Base-by-base conservation (phyloP, 1,139 yeast genomes). In the Pichia cactophila region DNA sequence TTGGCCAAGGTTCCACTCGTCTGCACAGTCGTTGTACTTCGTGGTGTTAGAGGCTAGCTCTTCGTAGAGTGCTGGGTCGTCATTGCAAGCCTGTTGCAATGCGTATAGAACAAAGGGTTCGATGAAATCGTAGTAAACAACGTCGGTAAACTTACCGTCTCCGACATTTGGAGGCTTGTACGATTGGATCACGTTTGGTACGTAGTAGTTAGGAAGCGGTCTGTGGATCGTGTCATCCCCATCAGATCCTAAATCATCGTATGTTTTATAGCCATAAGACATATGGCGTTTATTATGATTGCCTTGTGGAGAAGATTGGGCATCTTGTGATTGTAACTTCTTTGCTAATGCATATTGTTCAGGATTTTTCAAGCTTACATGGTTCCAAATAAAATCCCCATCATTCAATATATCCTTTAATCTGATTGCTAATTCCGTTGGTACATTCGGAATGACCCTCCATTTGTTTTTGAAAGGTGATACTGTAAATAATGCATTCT, bases 181-280 rank as follows among this genome's bases (percentile, higher is more conserved):
- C 2, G 64, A 56, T 58, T 80, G 84, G 17, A 90, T 80, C 6
- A 87, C 94, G 58, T 87, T 88, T 3, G 96, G 95, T 5, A 86
- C 71, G 5, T 75, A 76, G 61, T 74, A 83, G 52, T 74, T 71
- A 0, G 72, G 70, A 49, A 84, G 76, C 1, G 85, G 76, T 49
- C 71, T 73, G 65, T 92, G 98, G 1, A 75, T 70, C 0, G 96
- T 88, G 61, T 92, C 97, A 62, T 92, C 98, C 16, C 98, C 98
- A 55, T 80, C 80, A 53, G 70, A 65, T 0, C 97, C 97, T 58
- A 77, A 74, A 60, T 89, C 97, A 63, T 92, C 98, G 46, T 69
- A 62, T 0, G 98, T 89, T 0, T 81, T 82, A 59, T 86, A 86
- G 0, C 98, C 97, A 49, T 77, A 61, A 5, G 62, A 56, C 11